Conservation (phyloP, 805 yeast species). For the Babjeviella inositovora region DNA sequence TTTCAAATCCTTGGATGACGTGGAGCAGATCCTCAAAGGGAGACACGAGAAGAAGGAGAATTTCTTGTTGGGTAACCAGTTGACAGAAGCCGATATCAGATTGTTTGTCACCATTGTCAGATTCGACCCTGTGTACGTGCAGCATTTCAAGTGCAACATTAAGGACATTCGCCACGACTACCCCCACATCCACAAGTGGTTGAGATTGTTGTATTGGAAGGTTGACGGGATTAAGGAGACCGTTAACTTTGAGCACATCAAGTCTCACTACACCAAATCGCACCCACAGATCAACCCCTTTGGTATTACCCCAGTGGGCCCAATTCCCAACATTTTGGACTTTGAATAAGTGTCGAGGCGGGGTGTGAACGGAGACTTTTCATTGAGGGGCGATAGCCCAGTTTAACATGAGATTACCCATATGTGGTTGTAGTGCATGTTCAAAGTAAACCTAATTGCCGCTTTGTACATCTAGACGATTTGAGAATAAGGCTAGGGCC, state of each 20-base stretch:
- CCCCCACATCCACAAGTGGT: slow-evolving; percentile 69
- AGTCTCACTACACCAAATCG: slow-evolving; percentile 78
- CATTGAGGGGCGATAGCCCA: too few species aligned
- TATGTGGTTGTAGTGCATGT: too few species aligned
- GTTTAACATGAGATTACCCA: too few species aligned
- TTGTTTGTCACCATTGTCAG: slow-evolving; percentile 78
- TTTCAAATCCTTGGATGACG: slow-evolving; percentile 52
- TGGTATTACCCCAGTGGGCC: slow-evolving; percentile 81
- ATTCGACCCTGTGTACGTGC: slow-evolving; percentile 87
- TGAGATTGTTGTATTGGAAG: slow-evolving; percentile 72
- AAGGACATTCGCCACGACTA: slow-evolving; percentile 66
- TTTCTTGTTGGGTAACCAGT: slow-evolving; percentile 40
- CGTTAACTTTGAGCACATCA: slow-evolving; percentile 81
- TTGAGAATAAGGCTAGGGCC: too few species aligned
- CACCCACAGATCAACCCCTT: slow-evolving; percentile 70
- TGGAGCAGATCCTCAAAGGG: slow-evolving; percentile 40
- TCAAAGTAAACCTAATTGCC: too few species aligned
- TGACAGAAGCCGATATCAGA: slow-evolving; percentile 87
- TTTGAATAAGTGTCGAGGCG: too few species aligned
- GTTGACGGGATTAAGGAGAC: slow-evolving; percentile 42
- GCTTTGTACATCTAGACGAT: too few species aligned
- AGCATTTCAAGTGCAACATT: slow-evolving; percentile 88
- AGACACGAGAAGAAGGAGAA: slow-evolving; percentile 14
- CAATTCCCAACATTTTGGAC: slow-evolving; percentile 60
- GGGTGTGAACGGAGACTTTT: too few species aligned